Evolutionary conservation across 2,329 filamentous ascomycete species (phyloP).

Genomic region (Colletotrichum tamarilloi): DNA sequence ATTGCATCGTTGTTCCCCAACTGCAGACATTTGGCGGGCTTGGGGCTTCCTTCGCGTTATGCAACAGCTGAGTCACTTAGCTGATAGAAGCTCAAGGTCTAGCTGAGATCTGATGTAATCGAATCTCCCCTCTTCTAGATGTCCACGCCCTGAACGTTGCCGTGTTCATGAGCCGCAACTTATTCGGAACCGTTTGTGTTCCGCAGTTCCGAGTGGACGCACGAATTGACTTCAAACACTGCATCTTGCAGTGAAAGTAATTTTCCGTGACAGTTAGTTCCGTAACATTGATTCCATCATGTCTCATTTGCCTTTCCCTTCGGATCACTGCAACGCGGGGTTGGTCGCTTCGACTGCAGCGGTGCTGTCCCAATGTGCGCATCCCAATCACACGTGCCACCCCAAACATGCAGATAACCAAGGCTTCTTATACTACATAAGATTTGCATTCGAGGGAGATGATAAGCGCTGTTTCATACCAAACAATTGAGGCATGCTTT

Average conservation of each 20-base stretch:
- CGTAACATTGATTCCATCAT: background rate
- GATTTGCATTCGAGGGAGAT: background rate
- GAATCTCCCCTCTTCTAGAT: background rate
- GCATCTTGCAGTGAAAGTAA: background rate
- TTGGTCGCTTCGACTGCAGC: background rate
- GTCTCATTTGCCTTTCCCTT: background rate
- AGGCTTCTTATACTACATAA: background rate
- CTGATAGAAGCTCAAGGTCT: background rate
- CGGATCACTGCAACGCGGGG: background rate
- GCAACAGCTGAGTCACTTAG: too few relatives aligned
- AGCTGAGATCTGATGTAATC: background rate
- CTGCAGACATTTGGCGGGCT: too few relatives aligned
- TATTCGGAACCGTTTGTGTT: constrained; percentile 5
- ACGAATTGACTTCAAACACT: background rate
- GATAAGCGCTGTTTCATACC: too few relatives aligned
- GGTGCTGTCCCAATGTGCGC: background rate
- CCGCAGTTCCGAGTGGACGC: constrained; percentile 10
- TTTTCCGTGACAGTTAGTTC: background rate
- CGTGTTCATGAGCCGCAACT: background rate
- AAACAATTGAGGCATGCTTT: background rate
- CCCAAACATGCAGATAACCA: background rate
- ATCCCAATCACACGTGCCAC: background rate
- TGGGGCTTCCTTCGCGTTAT: too few relatives aligned
- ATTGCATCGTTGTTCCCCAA: too few relatives aligned
- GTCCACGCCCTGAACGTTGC: background rate